phyloP scores from a whole-genome alignment of 164 flowering plant genomes.

The Liriodendron chinense region DNA sequence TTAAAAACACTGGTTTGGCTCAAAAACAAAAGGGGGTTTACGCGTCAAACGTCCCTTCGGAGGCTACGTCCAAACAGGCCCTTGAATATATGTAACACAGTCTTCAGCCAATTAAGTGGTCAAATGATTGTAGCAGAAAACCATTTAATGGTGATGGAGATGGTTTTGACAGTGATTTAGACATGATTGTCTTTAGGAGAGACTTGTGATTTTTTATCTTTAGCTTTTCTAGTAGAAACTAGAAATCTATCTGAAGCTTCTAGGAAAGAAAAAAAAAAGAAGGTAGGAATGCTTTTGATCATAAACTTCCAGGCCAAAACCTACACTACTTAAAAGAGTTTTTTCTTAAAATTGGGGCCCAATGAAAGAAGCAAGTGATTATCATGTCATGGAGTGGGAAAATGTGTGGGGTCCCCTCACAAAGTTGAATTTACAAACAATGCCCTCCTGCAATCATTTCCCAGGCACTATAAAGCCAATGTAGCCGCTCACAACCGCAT shows the following conservation, averaged over 20 bases:
- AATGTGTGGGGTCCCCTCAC: neutral
- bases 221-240: neutral
- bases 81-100: too few species aligned
- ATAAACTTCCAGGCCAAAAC: neutral
- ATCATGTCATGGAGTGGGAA: conserved; percentile 5
- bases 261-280: too few species aligned
- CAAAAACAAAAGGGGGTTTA: too few species aligned
- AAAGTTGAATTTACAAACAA: conserved; percentile 8
- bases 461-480: conserved; percentile 29
- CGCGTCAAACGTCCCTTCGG: too few species aligned
- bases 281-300: neutral
- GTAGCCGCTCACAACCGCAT: conserved; percentile 28
- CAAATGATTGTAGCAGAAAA: neutral
- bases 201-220: neutral
- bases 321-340: neutral
- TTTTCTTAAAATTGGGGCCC: neutral
- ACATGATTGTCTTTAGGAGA: neutral
- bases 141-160: neutral
- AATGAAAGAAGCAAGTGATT: neutral
- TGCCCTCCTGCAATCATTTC: conserved; percentile 35
- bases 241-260: neutral
- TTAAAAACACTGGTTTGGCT: too few species aligned
- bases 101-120: neutral
- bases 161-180: neutral
- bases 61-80: too few species aligned